A percentile compares a stretch with the other conserved stretches of the same genome.
Evolutionary conservation across 1,284 basidiomycete genomes (phyloP).

Genomic region (Volvariella volvacea): DNA sequence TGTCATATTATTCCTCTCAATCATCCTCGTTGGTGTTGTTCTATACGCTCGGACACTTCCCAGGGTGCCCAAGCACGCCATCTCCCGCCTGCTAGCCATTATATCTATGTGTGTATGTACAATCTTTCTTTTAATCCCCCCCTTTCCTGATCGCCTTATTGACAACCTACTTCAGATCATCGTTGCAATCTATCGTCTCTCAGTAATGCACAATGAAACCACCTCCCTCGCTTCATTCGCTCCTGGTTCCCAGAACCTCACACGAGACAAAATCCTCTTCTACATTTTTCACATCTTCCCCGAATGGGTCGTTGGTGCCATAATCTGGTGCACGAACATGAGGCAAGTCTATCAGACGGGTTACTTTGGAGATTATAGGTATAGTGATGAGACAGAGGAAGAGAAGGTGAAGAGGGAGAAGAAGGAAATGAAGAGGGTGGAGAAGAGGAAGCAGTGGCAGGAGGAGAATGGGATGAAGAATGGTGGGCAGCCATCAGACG

Average conservation of each 20-base stretch:
- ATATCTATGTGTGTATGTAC: conserved; percentile 13
- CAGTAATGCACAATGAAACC: conserved; percentile 28
- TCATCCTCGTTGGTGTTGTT: not conserved
- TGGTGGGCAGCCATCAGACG: too few relatives aligned
- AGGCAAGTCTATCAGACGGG: conserved; percentile 33
- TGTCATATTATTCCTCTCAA: not conserved
- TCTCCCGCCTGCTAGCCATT: too few relatives aligned
- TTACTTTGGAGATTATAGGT: conserved; percentile 21
- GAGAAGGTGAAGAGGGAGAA: conserved; percentile 16
- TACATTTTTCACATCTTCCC: conserved; percentile 38
- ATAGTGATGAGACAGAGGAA: conserved; percentile 21
- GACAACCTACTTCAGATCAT: conserved; percentile 15
- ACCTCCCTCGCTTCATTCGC: conserved; percentile 24
- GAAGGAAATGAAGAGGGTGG: conserved; percentile 7
- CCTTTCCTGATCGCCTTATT: not conserved
- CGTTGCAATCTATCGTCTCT: conserved; percentile 32
- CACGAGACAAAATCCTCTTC: conserved; percentile 26
- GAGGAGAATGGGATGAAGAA: conserved; percentile 2
- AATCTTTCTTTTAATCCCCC: too few relatives aligned
- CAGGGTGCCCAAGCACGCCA: not conserved
- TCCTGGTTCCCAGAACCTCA: conserved; percentile 27
- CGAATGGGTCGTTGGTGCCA: conserved; percentile 29
- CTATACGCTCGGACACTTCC: not conserved
- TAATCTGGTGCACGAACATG: conserved; percentile 27
- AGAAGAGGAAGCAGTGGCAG: conserved; percentile 2